Base-by-base conservation (phyloP, 805 yeast genomes). In the Pichia exigua region DNA sequence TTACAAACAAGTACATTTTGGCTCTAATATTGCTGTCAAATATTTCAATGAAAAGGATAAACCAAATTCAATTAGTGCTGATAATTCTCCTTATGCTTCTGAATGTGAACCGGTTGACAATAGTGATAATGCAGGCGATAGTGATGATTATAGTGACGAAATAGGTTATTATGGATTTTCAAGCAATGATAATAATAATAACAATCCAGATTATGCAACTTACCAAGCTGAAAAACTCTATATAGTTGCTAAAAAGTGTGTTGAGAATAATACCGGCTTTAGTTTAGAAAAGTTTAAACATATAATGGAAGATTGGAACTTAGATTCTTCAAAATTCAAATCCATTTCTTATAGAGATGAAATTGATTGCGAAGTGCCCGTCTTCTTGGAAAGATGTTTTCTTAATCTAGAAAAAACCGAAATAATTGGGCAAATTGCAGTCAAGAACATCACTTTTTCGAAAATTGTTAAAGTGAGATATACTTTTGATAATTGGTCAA, bases 1-100 rank as follows among this genome's bases (percentile, higher is more conserved):
- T 3, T 77, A 77, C 62, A 83, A 82, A 62, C 85, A 79, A 64
- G 97, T 89, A 9, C 96, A 88, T 72, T 89, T 89, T 64, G 95
- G 90, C 48, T 90, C 86, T 46, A 75, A 79, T 43, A 77, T 74
- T 21, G 87, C 86, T 57, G 84, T 88, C 26, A 76, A 85, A 52
- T 87, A 85, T 65, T 90, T 88, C 64, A 76, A 80, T 54, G 78
- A 80, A 57, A 75, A 76, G 51, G 96, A 89, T 62, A 78, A 77
- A 50, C 97, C 98, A 17, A 73, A 78, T 4, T 85, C 89, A 2
- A 86, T 92, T 28, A 77, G 85, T 58, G 87, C 86, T 2, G 73
- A 75, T 48, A 77, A 79, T 52, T 79, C 88, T 1, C 94, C 92
- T 0, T 58, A 60, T 27, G 61, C 53, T n/a, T 64, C 66, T 27